Percentiles rank a stretch among this genome's conserved stretches.
Conservation (phyloP, 2,329 filamentous ascomycete genomes). For the Verticillium nonalfalfae region DNA sequence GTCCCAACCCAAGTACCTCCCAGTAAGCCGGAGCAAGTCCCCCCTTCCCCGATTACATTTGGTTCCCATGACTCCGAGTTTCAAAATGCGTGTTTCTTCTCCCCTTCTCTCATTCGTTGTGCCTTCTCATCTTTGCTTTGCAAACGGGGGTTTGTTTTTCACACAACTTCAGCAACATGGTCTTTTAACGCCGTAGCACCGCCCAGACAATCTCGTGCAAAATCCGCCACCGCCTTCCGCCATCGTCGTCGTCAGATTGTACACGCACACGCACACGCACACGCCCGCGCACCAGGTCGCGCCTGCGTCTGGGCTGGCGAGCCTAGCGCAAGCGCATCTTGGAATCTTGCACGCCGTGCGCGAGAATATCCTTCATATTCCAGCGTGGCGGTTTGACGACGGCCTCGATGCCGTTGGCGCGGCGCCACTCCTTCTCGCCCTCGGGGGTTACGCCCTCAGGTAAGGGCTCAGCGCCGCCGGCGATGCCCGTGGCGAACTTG, state of each 20-base stretch:
- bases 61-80: background rate
- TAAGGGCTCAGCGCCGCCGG: conserved; percentile 75
- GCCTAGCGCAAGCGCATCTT: conserved; percentile 63
- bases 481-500: conserved; percentile 95
- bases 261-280: background rate
- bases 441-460: conserved; percentile 65
- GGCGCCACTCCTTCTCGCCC: conserved; percentile 63
- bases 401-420: conserved; percentile 59
- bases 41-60: background rate
- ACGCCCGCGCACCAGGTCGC: background rate
- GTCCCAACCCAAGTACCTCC: background rate
- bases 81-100: too few species aligned
- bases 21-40: background rate
- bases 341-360: conserved; percentile 66
- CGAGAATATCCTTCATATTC: conserved; percentile 77
- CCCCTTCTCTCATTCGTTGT: too few species aligned
- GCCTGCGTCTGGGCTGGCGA: background rate
- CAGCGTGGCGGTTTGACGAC: conserved; percentile 74
- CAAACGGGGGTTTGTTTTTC: too few species aligned
- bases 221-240: background rate
- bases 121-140: too few species aligned
- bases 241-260: background rate
- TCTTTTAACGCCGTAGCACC: background rate
- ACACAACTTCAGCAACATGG: too few species aligned
- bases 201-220: background rate